Conservation (phyloP, 176 grass and related monocot species). For the sorghum (Sorghum bicolor) region Sorghum_bicolor_NCBIv3 NC_012871.2:72169001-72169500, state of each 20-base stretch:
- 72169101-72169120: neutral
- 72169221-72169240: neutral
- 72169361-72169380: neutral
- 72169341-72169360: neutral
- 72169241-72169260: neutral
- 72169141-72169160: neutral
- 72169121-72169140: neutral
- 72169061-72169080: neutral
- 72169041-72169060: neutral
- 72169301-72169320: neutral
- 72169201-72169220: neutral
- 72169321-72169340: neutral
- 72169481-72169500: constrained; percentile 66
- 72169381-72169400: constrained; percentile 66
- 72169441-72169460: constrained; percentile 63
- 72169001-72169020: neutral
- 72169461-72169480: constrained; percentile 64
- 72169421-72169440: constrained; percentile 54
- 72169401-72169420: constrained; percentile 64
- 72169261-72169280: neutral
- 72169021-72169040: neutral
- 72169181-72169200: neutral
- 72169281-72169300: neutral
- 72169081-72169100: neutral
- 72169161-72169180: neutral